Evolutionary conservation across 1,284 basidiomycete genomes (phyloP), one percentile per base, ranked within the genome.

Genomic region (Exobasidium cylindrosporum): DNA sequence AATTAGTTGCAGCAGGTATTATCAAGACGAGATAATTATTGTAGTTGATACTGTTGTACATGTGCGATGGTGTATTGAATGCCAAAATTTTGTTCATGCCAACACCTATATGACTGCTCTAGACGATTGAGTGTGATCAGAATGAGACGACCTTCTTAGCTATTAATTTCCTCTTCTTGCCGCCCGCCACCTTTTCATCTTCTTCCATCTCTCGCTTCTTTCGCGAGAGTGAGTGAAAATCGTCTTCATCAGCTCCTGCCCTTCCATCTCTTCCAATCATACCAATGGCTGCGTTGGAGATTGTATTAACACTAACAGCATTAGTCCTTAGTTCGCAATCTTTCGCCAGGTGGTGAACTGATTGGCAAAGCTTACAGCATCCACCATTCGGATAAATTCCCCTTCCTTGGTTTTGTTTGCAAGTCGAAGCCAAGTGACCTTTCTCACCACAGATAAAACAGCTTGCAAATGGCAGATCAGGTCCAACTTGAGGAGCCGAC

Each of bases 321-420:
- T 45, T 86, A 76, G 84, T 82, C 73, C 85, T 85, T 62, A 89
- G 78, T 30, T 83, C 83, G 77, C 93, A 97, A 79, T 95, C 87
- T 72, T 87, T 89, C 0, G 91, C 92, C 10, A 95, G 84, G 82
- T 96, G 93, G 1, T 87, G 85, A 2, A 88, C 92, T 56, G 89
- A 86, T 2, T 87, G 86, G 76, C 93, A 97, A 10, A 96, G 83
- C 76, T 92, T 95, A 77, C 93, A 97, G 77, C 92, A 93, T 1
- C 93, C 93, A 24, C 93, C 93, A 67, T 94, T 89, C 0, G 92
- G 91, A 74, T 96, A 97, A 29, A 96, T 84, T 1, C 93, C 92
- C 64, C 86, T 88, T 1, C 84, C 84, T 62, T 85, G 84, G 74
- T 96, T 96, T 72, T 89, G 82, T 0, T 90, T 89, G 80, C 93